Conservation (phyloP, 176 grass and related monocot species). For the Avena insularis region DNA sequence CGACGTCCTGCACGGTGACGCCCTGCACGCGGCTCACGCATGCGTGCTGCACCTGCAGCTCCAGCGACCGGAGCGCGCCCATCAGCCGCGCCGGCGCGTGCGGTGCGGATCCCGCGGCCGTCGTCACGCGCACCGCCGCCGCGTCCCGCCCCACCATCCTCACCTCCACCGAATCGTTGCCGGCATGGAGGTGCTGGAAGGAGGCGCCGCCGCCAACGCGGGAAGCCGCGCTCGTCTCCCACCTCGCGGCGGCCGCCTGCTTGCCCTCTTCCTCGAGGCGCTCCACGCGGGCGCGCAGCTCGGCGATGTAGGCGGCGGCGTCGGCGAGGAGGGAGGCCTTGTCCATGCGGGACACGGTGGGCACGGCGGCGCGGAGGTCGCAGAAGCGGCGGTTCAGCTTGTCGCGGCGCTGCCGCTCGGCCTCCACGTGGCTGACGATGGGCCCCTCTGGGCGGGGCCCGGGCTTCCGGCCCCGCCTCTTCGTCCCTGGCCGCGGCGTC, state of each 20-base stretch:
- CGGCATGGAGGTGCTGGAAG: not conserved
- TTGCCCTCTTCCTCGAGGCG: conserved; percentile 53
- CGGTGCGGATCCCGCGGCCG: not conserved
- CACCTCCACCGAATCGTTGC: conserved; percentile 43
- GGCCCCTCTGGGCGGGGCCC: conserved; percentile 34
- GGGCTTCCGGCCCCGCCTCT: conserved; percentile 52
- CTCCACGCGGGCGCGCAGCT: conserved; percentile 55
- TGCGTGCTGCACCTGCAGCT: conserved; percentile 62
- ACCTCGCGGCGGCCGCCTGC: conserved; percentile 24
- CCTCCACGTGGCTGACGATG: conserved; percentile 69
- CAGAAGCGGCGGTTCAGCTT: conserved; percentile 83
- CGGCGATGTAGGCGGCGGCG: conserved; percentile 71
- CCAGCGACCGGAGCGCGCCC: conserved; percentile 55
- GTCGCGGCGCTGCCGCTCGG: conserved; percentile 79
- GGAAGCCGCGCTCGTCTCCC: conserved; percentile 17
- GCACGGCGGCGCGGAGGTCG: conserved; percentile 74
- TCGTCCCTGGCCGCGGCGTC: conserved; percentile 27
- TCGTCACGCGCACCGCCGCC: conserved; percentile 45
- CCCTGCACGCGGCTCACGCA: conserved; percentile 57
- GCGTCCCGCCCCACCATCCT: conserved; percentile 44
- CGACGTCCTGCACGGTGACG: conserved; percentile 65
- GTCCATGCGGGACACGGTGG: conserved; percentile 87
- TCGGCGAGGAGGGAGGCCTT: conserved; percentile 88
- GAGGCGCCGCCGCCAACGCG: conserved; percentile 11
- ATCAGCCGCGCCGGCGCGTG: conserved; percentile 69